Evolutionary conservation across 1,284 basidiomycete species (phyloP), one percentile per base, ranked within the genome.

Genomic region (Hymenochaete sp.): DNA sequence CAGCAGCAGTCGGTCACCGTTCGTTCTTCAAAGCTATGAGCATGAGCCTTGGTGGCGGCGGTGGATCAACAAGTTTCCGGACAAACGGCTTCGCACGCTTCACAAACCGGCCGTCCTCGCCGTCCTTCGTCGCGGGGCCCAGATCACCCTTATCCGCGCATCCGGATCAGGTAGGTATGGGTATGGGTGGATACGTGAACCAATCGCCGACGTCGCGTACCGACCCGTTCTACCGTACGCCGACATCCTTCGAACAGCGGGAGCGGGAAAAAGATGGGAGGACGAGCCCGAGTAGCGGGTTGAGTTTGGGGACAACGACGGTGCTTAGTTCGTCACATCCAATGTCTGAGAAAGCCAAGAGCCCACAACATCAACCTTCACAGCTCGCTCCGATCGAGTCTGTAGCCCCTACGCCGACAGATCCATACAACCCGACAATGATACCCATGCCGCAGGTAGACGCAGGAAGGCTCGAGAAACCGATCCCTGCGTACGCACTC

Each of bases 301-400:
- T 47, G 16, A 47, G 47, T 19, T 13, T 33, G 14, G 47, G 47
- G 10, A 38, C 29, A 13, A 32, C 42, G 18, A 49, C 47, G 7
- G 32, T 45, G 16, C 38, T 49, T 22, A 49, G 25, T 9, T 27
- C n/a, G 31, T n/a, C 24, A 7, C 42, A 37, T 18, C 42, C 25
- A 9, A 35, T 22, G 6, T 39, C 31, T 31, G 38, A 22, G 38
- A 28, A 24, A 40, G 7, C 37, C 29, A 39, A 29, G 14, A 35
- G 13, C 14, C 25, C n/a, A n/a, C n/a, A n/a, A n/a, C n/a, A n/a
- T n/a, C n/a, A n/a, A n/a, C n/a, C n/a, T n/a, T n/a, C n/a, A n/a
- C n/a, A n/a, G n/a, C n/a, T n/a, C n/a, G n/a, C n/a, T n/a, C n/a
- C n/a, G n/a, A n/a, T n/a, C n/a, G n/a, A n/a, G n/a, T n/a, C n/a